Evolutionary conservation across 2,329 filamentous ascomycete species (phyloP).

Genomic region (Aspergillus fructus): DNA sequence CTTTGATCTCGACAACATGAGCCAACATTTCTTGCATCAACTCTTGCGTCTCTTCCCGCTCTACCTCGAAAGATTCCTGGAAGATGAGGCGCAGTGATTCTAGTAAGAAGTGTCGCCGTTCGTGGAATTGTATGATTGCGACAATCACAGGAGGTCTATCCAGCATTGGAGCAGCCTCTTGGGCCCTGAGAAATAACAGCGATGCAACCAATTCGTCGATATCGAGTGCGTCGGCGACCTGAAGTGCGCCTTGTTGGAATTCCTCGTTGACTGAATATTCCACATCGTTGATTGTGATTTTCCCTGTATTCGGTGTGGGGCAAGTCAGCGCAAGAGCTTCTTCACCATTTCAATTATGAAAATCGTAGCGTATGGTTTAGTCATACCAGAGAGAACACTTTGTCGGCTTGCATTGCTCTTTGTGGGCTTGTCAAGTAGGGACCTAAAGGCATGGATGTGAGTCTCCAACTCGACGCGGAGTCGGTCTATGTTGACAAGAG

Average conservation of each 20-base stretch:
- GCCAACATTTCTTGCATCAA: slow-evolving; percentile 57
- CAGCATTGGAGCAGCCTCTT: slow-evolving; percentile 65
- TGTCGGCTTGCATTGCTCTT: slow-evolving; percentile 76
- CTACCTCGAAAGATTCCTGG: slow-evolving; percentile 64
- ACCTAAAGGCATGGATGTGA: slow-evolving; percentile 66
- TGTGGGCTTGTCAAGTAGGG: slow-evolving; percentile 70
- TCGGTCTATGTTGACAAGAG: slow-evolving; percentile 68
- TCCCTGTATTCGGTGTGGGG: slow-evolving; percentile 54
- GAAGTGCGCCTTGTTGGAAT: slow-evolving; percentile 78
- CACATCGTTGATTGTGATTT: slow-evolving; percentile 68
- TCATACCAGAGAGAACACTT: slow-evolving; percentile 63
- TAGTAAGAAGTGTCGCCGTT: slow-evolving; percentile 76
- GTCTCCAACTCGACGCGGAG: slow-evolving; percentile 64
- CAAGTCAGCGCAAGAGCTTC: slow-evolving; percentile 18
- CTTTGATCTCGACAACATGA: slow-evolving; percentile 59
- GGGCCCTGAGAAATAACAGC: slow-evolving; percentile 70
- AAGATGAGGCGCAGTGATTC: slow-evolving; percentile 81
- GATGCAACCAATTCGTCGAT: slow-evolving; percentile 87
- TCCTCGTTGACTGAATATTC: slow-evolving; percentile 81
- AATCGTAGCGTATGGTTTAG: background rate
- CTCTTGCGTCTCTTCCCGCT: slow-evolving; percentile 55
- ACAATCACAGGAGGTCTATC: slow-evolving; percentile 74
- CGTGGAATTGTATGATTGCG: slow-evolving; percentile 83
- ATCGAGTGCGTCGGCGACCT: slow-evolving; percentile 83
- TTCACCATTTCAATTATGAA: background rate